Percentiles rank a stretch among this genome's conserved stretches.
These are phyloP conservation scores for Leptographium wingfieldii DNA, from an alignment of 2,329 filamentous ascomycete genomes.

Conservation along the genomic window DNA sequence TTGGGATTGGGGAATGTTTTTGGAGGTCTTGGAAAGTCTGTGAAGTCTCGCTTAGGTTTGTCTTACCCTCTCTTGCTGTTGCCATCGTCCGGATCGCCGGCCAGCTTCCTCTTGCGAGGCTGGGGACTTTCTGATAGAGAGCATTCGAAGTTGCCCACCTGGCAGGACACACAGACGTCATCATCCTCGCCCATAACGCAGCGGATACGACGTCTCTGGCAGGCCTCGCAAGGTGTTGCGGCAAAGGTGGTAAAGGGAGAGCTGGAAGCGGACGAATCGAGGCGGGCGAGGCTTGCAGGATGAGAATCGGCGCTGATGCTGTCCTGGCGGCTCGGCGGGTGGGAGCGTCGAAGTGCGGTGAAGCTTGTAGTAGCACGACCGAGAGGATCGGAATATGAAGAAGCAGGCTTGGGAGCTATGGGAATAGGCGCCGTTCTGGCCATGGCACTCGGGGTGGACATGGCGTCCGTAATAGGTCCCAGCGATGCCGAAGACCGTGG, in stretches of 20 bases:
- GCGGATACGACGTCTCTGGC: conserved; percentile 58
- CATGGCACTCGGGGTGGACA: conserved; percentile 41
- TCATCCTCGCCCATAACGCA: conserved; percentile 67
- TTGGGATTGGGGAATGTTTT: background rate
- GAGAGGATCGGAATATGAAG: conserved; percentile 21
- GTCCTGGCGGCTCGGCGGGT: conserved; percentile 31
- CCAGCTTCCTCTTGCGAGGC: conserved; percentile 67
- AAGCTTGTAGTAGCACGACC: conserved; percentile 5
- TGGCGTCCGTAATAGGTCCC: conserved; percentile 22
- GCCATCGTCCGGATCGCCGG: conserved; percentile 49
- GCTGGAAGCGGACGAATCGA: conserved; percentile 39
- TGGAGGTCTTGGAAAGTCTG: background rate
- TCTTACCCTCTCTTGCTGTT: conserved; percentile 54
- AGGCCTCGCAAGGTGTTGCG: conserved; percentile 56
- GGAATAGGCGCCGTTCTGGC: conserved; percentile 52
- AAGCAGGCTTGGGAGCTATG: conserved; percentile 47
- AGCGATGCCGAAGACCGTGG: background rate
- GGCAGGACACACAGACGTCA: conserved; percentile 63
- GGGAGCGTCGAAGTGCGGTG: conserved; percentile 14
- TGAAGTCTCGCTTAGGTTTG: background rate
- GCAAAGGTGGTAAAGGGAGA: conserved; percentile 29
- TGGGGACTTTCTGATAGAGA: conserved; percentile 66
- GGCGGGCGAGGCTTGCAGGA: conserved; percentile 36
- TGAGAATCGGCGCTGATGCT: conserved; percentile 35
- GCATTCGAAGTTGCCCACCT: conserved; percentile 65